Base-by-base conservation (phyloP, 495 filamentous ascomycete species). In the Trichoderma reesei region DNA sequence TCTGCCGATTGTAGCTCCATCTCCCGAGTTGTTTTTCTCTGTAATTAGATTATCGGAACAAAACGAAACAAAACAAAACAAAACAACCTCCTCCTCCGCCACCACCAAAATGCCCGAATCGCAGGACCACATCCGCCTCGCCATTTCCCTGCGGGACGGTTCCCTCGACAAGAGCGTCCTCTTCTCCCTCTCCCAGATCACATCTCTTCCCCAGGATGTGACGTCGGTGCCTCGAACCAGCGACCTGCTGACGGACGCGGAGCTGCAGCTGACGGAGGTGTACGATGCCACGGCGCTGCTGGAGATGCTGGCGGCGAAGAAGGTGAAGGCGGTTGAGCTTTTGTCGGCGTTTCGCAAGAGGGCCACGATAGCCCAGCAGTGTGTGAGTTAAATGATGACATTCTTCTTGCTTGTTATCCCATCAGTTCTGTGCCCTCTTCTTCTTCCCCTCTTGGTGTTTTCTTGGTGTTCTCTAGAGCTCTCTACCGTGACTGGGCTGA, bases 241-340 rank as follows among this genome's bases (percentile, higher is more conserved):
- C 26, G 51, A 14, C 51, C 26, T 56, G 20, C 10, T 56, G 51
- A 11, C 51, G 8, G 51, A 56, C 51, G 31, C 51, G 0, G 51
- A 56, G 51, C 51, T 56, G 51, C 51, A 56, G 51, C 51, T 56
- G 8, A 56, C 51, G 18, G 51, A 56, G 26, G 51, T 33, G 10
- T 56, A 56, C 51, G 51, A 56, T 56, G 51, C 51, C 51, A 56
- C 51, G 51, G 51, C 20, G 31, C 51, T 56, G 51, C 51, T 56
- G 31, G 51, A 56, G 51, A 31, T 56, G 51, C 31, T 56, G 51
- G 51, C 51, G 31, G 51, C 51, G 8, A 56, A 33, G 51, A 56
- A 56, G 51, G 26, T 56, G 8, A 56, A 20, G 3, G 51, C 51
- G 9, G 51, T 34, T 11, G 51, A 56, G 51, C 51, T 56, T 20